Conservation (phyloP, 2,329 filamentous ascomycete species). For the Neopestalotiopsis clavispora region DNA sequence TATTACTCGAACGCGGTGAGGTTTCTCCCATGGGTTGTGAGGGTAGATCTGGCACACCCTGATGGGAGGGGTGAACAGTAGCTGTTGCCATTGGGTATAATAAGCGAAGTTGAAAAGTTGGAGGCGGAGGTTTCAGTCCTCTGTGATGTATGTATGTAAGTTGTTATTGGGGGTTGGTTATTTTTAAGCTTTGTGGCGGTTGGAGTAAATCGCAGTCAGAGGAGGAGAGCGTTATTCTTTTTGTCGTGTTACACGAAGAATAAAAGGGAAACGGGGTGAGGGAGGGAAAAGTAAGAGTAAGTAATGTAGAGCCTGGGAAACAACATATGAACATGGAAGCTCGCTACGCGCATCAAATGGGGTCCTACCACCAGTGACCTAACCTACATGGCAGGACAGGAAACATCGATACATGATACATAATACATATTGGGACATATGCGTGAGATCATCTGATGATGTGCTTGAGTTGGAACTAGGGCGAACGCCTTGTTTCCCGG, state of each 20-base stretch:
- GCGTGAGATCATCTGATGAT: constrained; percentile 5
- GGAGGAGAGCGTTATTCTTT: background rate
- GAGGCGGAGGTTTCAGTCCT: background rate
- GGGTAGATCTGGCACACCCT: constrained; percentile 12
- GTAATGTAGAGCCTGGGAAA: background rate
- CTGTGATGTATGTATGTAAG: background rate
- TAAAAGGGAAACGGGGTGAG: no score
- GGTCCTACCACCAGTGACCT: no score
- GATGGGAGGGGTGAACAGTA: constrained; percentile 1
- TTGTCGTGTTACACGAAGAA: background rate
- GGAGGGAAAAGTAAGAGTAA: background rate
- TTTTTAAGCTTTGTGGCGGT: constrained; percentile 1
- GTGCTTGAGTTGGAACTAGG: constrained; percentile 2
- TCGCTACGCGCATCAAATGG: no score
- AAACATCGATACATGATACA: background rate
- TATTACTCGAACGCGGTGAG: constrained; percentile 21
- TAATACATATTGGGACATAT: background rate
- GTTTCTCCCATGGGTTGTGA: constrained; percentile 8
- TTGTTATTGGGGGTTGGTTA: background rate
- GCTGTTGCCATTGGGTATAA: constrained; percentile 7
- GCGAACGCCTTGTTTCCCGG: constrained; percentile 3
- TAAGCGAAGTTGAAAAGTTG: background rate
- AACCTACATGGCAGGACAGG: background rate
- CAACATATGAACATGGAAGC: background rate
- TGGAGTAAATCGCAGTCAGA: background rate